Evolutionary conservation across 306 rosid species (phyloP), one percentile per base, ranked within the genome.

Genomic region (Pueraria montana): DNA sequence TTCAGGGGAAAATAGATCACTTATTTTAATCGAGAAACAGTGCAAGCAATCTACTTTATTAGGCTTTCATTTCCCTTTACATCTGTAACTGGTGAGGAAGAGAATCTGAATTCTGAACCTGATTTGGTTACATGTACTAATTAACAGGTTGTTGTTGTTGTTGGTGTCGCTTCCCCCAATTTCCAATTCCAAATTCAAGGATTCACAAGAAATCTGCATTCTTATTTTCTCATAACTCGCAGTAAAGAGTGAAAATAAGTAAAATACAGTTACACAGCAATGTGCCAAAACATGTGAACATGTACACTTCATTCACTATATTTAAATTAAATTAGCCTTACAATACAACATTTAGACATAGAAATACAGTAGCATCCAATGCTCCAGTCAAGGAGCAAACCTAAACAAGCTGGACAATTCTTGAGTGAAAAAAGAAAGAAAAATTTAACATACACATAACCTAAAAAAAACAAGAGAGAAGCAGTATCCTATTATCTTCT

Each of bases 381-480:
- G 77, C 82, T 52, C 79, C 76, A 46, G 20, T 80, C 50, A 74
- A 53, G 80, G 27, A 50, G 72, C 81, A 84, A 77, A 86, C 73
- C 81, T 79, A 77, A 66, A 69, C 64, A 20, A 71, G 46, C 69
- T 72, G 30, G 75, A 75, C 43, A 49, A 74, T 32, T 73, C 50
- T 38, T 13, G 13, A 27, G 45, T 14, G 14, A 26, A 63, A 63
- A 52, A 46, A 63, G 4, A 26, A 2, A 76, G 13, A 40, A 74
- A 72, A 42, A n/a, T 45, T 73, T 86, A 77, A 79, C 75, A 38
- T 83, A 42, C 36, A 88, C 87, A 84, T 26, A 24, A 5, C 76
- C 82, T 76, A 70, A 83, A 20, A 32, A 58, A 9, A 23, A 23
- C 21, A 38, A 43, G 12, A 11, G 13, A 64, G 46, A 17, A 36